phyloP scores from a whole-genome alignment of 495 filamentous ascomycete genomes.

The Alectoria sarmentosa region DNA sequence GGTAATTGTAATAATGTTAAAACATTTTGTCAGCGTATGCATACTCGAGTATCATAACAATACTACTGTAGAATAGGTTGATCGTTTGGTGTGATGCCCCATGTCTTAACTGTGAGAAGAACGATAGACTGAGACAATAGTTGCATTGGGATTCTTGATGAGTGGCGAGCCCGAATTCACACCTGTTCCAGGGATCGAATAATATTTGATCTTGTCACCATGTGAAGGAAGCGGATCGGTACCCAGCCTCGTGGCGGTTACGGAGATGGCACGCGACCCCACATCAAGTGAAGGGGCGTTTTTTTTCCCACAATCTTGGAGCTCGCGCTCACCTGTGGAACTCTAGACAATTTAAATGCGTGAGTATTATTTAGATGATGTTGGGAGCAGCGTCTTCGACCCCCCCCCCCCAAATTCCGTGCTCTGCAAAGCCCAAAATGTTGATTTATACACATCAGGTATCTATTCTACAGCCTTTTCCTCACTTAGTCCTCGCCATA shows the following conservation, averaged over 20 bases:
- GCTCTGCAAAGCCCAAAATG: neutral
- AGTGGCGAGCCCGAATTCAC: neutral
- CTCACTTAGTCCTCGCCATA: neutral
- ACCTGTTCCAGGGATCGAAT: neutral
- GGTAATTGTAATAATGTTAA: neutral
- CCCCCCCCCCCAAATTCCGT: neutral
- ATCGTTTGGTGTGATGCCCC: neutral
- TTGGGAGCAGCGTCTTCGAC: neutral
- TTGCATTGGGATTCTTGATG: neutral
- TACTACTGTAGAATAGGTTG: neutral
- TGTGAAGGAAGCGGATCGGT: neutral
- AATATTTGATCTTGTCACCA: neutral
- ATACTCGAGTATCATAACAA: neutral
- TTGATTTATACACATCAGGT: neutral
- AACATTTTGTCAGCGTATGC: neutral
- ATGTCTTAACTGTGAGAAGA: neutral
- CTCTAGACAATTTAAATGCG: neutral
- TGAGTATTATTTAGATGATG: neutral
- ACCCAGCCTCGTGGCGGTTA: neutral
- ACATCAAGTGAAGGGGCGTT: no score
- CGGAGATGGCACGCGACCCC: neutral
- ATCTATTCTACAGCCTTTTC: slow-evolving; percentile 4
- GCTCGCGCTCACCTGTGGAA: no score
- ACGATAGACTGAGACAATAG: neutral
- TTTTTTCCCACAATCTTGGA: neutral